Evolutionary conservation across 257 asterid species (phyloP).

Genomic region (Jacaranda copaia): DNA sequence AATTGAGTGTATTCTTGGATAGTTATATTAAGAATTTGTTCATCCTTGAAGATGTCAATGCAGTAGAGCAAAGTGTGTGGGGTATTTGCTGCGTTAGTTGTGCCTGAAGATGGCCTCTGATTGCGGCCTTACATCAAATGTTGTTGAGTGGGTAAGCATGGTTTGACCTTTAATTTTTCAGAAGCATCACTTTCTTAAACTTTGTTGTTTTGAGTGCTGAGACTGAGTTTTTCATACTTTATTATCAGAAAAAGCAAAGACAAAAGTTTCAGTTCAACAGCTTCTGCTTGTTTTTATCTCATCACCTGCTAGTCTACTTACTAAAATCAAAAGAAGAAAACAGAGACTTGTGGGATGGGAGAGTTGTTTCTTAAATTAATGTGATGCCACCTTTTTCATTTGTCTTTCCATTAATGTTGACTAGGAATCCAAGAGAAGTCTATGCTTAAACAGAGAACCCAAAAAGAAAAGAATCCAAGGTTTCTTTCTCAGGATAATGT

Average conservation of each 20-base stretch:
- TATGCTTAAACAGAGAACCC: neutral
- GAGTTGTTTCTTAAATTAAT: no score
- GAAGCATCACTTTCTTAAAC: constrained; percentile 28
- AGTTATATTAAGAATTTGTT: constrained; percentile 17
- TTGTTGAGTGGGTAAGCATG: constrained; percentile 37
- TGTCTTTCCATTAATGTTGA: neutral
- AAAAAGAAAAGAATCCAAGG: constrained; percentile 37
- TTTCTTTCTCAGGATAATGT: neutral
- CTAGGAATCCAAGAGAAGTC: constrained; percentile 7
- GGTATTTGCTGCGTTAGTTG: constrained; percentile 24
- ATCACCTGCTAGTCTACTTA: neutral
- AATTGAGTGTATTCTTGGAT: neutral
- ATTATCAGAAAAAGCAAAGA: constrained; percentile 12
- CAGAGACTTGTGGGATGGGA: no score
- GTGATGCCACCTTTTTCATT: neutral
- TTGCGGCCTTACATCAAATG: constrained; percentile 33
- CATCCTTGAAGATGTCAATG: constrained; percentile 28
- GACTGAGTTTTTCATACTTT: neutral
- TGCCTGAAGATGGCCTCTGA: constrained; percentile 38
- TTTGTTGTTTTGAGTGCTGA: neutral
- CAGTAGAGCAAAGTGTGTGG: neutral
- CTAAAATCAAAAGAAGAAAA: neutral
- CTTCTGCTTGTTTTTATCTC: neutral
- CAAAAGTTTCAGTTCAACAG: neutral
- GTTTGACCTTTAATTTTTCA: constrained; percentile 20